Evolutionary conservation across 768 basidiomycete genomes (phyloP).

Genomic region (Leccinum ochraceum): DNA sequence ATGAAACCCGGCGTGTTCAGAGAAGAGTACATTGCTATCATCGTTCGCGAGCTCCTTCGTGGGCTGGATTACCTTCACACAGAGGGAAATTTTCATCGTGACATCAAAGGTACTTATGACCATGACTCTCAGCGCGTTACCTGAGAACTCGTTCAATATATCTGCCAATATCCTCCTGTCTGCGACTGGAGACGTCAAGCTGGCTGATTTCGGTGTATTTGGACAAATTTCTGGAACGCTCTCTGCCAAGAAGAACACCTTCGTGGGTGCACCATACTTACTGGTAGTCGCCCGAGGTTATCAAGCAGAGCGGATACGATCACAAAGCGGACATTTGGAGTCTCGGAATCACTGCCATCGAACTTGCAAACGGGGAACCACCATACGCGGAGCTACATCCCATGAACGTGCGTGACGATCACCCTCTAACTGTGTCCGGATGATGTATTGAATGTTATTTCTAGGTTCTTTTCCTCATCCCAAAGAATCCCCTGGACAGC

Average conservation of each 20-base stretch:
- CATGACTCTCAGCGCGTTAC: too few species aligned
- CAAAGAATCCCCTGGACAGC: too few species aligned
- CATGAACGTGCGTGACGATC: too few species aligned
- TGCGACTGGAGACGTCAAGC: conserved; percentile 91
- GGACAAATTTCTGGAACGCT: conserved; percentile 93
- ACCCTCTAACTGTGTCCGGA: too few species aligned
- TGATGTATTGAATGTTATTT: too few species aligned
- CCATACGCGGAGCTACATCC: too few species aligned
- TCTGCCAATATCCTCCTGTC: conserved; percentile 94
- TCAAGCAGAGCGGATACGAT: too few species aligned
- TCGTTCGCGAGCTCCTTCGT: conserved; percentile 86
- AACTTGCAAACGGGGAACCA: too few species aligned
- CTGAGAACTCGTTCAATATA: conserved; percentile 30
- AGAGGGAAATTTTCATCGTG: conserved; percentile 97
- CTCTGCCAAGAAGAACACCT: conserved; percentile 96
- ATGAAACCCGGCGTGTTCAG: conserved; percentile 98
- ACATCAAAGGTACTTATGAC: conserved; percentile 84
- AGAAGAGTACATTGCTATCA: conserved; percentile 99
- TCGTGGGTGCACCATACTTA: conserved; percentile 97
- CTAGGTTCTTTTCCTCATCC: too few species aligned
- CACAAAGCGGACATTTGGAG: too few species aligned
- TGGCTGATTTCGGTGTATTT: conserved; percentile 98
- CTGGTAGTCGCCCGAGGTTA: too few species aligned
- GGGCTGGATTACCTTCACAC: conserved; percentile 95
- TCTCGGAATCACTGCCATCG: too few species aligned